Evolutionary conservation across 2,329 filamentous ascomycete species (phyloP).

Genomic region (Diaporthe longicolla): DNA sequence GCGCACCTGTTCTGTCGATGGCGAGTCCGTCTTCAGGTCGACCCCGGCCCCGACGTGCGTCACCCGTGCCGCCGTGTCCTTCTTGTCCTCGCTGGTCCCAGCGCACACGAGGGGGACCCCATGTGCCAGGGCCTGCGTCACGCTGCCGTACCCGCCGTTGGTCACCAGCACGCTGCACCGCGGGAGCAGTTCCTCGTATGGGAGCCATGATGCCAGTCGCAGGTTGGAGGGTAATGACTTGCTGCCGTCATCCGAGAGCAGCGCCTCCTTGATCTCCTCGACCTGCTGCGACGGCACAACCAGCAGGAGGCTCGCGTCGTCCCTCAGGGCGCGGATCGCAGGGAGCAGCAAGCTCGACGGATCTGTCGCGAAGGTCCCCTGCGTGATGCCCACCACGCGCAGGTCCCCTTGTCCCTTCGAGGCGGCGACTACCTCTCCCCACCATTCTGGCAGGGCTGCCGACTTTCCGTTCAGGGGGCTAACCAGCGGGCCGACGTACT

Average conservation of each 20-base stretch:
- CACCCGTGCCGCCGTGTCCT: conserved; percentile 57
- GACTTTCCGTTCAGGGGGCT: conserved; percentile 42
- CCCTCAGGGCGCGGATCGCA: conserved; percentile 51
- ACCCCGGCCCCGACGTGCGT: conserved; percentile 60
- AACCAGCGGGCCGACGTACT: conserved; percentile 55
- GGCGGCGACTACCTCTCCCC: conserved; percentile 50
- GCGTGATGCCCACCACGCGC: conserved; percentile 54
- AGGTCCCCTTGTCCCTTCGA: not conserved
- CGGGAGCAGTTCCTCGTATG: conserved; percentile 54
- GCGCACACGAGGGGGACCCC: conserved; percentile 64
- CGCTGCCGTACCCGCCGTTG: conserved; percentile 65
- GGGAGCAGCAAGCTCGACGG: conserved; percentile 56
- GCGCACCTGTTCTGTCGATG: conserved; percentile 49
- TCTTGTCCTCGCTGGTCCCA: conserved; percentile 58
- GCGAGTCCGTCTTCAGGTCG: conserved; percentile 56
- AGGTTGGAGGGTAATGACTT: conserved; percentile 46
- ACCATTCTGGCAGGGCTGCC: conserved; percentile 50
- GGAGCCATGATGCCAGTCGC: conserved; percentile 53
- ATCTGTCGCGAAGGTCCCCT: conserved; percentile 56
- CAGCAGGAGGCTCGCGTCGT: conserved; percentile 49
- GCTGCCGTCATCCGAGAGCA: not conserved
- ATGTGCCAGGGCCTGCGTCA: conserved; percentile 59
- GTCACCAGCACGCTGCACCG: conserved; percentile 58
- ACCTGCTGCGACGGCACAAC: conserved; percentile 53
- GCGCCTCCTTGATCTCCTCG: conserved; percentile 46